phyloP scores from a whole-genome alignment of 305 asterid genomes.

The Fraxinus angustifolia region DNA sequence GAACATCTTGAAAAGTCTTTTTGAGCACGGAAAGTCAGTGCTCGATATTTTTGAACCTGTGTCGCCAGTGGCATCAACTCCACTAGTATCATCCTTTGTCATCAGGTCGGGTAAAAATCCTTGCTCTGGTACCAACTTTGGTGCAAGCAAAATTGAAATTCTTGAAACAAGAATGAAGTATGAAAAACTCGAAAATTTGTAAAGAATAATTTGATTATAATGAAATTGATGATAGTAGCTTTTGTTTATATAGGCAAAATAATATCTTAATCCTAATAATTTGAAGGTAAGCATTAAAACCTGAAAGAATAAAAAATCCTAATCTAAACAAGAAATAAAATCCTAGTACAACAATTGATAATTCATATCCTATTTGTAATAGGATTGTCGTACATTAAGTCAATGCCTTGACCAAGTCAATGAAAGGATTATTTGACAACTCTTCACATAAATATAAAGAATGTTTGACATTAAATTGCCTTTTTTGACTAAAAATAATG shows the following conservation, averaged over 20 bases:
- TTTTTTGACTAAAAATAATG: background rate
- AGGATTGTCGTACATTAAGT: background rate
- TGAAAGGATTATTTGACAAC: background rate
- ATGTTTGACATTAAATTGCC: background rate
- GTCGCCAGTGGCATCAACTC: background rate
- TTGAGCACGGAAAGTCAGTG: background rate
- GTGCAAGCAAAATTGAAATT: background rate
- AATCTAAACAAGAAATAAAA: background rate
- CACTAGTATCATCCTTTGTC: background rate
- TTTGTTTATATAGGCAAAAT: background rate
- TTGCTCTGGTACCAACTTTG: background rate
- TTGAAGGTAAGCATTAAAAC: too few species aligned
- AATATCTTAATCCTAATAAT: background rate
- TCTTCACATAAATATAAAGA: background rate
- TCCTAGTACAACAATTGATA: background rate
- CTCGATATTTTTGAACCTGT: background rate
- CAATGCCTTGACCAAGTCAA: background rate
- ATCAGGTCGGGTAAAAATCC: background rate
- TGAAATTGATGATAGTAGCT: background rate
- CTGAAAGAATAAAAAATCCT: background rate
- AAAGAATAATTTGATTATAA: background rate
- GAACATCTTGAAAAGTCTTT: background rate
- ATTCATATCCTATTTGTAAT: background rate
- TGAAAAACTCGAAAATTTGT: background rate
- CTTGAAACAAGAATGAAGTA: background rate